Evolutionary conservation across 2,329 filamentous ascomycete species (phyloP).

Genomic region (Rachicladosporium sp.): DNA sequence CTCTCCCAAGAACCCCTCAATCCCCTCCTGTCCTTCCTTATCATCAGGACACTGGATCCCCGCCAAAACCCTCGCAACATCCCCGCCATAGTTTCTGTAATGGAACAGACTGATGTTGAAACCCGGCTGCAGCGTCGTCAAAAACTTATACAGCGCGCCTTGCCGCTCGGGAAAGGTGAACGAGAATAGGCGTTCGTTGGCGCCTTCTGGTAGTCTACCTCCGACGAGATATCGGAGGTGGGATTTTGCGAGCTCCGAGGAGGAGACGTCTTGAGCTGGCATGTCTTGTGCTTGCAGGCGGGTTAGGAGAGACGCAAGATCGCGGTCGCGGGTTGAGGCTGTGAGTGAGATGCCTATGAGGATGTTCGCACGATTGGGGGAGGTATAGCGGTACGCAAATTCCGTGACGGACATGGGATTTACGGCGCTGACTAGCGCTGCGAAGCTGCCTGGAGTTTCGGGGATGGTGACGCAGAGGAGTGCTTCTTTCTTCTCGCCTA

Average conservation of each 20-base stretch:
- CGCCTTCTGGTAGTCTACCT: slow-evolving; percentile 57
- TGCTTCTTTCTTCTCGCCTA: slow-evolving; percentile 90
- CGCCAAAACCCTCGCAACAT: slow-evolving; percentile 82
- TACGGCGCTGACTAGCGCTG: slow-evolving; percentile 70
- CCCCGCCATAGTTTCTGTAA: slow-evolving; percentile 89
- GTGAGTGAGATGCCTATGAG: slow-evolving; percentile 77
- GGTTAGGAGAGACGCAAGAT: slow-evolving; percentile 58
- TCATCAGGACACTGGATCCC: slow-evolving; percentile 77
- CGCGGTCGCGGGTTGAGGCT: slow-evolving; percentile 55
- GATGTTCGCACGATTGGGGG: slow-evolving; percentile 61
- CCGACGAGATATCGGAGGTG: slow-evolving; percentile 90
- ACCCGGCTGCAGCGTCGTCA: slow-evolving; percentile 69
- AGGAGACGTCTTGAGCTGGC: slow-evolving; percentile 66
- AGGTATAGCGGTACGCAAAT: slow-evolving; percentile 82
- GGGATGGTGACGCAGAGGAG: slow-evolving; percentile 79
- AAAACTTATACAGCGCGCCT: slow-evolving; percentile 83
- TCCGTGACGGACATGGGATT: slow-evolving; percentile 88
- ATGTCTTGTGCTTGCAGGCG: slow-evolving; percentile 60
- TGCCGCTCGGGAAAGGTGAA: slow-evolving; percentile 94
- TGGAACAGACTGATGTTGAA: slow-evolving; percentile 98
- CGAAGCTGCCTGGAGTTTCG: slow-evolving; percentile 78
- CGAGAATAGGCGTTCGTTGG: slow-evolving; percentile 79
- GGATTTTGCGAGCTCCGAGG: slow-evolving; percentile 82
- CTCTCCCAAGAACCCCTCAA: slow-evolving; percentile 47
- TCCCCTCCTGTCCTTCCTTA: slow-evolving; percentile 45